Evolutionary conservation across 768 basidiomycete genomes (phyloP).

Genomic region (Podaxis sp.): DNA sequence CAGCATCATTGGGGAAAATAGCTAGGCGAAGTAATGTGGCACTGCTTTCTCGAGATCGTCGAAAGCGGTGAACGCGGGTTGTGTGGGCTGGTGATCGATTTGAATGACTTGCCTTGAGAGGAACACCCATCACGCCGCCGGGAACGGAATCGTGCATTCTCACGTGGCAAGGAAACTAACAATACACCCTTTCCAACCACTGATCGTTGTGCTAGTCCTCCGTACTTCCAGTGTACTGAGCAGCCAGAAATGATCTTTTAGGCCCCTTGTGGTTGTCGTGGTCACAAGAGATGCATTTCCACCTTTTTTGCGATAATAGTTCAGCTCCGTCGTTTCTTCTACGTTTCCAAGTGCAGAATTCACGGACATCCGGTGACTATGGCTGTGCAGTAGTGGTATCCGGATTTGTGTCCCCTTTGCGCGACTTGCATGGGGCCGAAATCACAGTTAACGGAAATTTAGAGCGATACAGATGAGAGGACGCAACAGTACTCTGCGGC

Average conservation of each 20-base stretch:
- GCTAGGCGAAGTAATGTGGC: slow-evolving; percentile 13
- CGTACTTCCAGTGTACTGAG: neutral
- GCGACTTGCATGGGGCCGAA: too few relatives aligned
- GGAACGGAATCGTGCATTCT: neutral
- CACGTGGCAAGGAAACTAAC: neutral
- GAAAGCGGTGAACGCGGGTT: slow-evolving; percentile 2
- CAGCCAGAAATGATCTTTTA: neutral
- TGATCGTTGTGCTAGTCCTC: neutral
- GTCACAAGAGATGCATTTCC: neutral
- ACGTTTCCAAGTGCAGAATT: neutral
- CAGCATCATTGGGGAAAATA: slow-evolving; percentile 5
- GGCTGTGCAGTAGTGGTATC: too few relatives aligned
- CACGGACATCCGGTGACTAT: too few relatives aligned
- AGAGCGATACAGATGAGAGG: too few relatives aligned
- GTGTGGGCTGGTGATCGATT: neutral
- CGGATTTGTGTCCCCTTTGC: too few relatives aligned
- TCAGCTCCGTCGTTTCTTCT: neutral
- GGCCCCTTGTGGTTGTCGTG: neutral
- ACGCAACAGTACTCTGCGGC: too few relatives aligned
- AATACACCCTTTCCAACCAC: neutral
- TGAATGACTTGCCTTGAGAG: neutral
- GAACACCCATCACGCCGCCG: neutral
- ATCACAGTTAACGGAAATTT: too few relatives aligned
- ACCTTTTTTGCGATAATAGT: neutral
- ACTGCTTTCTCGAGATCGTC: slow-evolving; percentile 5